A percentile compares a stretch with the other conserved stretches of the same genome.
phyloP scores from a whole-genome alignment of 768 basidiomycete species.

The Artomyces pyxidatus region DNA sequence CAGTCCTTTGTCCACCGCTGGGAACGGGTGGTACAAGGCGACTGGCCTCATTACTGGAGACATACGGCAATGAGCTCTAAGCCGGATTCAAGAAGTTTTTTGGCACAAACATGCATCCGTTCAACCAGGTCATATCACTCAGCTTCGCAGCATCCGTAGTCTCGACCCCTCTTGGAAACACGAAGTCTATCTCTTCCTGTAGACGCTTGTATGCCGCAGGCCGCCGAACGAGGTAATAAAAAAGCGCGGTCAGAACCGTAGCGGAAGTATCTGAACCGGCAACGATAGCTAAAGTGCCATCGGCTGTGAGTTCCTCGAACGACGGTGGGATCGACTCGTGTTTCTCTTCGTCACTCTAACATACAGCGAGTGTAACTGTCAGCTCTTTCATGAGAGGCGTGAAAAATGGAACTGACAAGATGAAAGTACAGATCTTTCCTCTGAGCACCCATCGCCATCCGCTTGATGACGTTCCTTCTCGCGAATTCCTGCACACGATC shows the following conservation, averaged over 20 bases:
- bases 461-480: neutral
- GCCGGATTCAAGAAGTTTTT: neutral
- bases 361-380: neutral
- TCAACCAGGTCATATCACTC: neutral
- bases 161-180: neutral
- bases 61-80: neutral
- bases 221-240: neutral
- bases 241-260: neutral
- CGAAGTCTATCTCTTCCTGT: neutral
- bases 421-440: neutral
- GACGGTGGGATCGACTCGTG: neutral
- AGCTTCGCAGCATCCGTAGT: neutral
- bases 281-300: neutral
- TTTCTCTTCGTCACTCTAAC: neutral
- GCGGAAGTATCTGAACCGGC: neutral
- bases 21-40: neutral
- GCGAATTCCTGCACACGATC: neutral
- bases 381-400: neutral
- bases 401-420: neutral
- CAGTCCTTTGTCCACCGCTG: neutral
- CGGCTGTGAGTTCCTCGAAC: neutral
- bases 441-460: neutral
- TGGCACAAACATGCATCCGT: neutral
- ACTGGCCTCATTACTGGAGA: neutral
- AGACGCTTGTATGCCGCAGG: neutral